Percentiles rank a stretch among this genome's conserved stretches.
phyloP scores from a whole-genome alignment of 441 rosid genomes.

The Adansonia grandidieri region DNA sequence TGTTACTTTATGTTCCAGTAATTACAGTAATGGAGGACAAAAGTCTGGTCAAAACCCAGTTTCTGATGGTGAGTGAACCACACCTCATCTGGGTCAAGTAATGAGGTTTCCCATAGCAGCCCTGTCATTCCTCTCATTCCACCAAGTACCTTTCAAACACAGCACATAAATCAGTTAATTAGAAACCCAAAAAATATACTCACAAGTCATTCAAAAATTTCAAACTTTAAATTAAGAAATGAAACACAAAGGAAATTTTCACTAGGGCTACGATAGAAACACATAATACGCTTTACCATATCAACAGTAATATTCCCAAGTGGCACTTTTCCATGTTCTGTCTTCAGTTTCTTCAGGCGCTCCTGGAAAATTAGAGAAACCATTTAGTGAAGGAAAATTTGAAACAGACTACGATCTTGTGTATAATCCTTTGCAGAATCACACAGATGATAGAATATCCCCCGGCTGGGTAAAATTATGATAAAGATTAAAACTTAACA shows the following conservation, averaged over 20 bases:
- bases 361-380: slow-evolving; percentile 48
- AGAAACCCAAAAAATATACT: neutral
- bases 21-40: slow-evolving; percentile 10
- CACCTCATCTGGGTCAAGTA: slow-evolving; percentile 97
- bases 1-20: slow-evolving; percentile 5
- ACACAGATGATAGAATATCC: slow-evolving; percentile 16
- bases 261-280: neutral
- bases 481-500: slow-evolving; percentile 4
- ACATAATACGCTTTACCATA: slow-evolving; percentile 58
- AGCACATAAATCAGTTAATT: slow-evolving; percentile 23
- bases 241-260: neutral
- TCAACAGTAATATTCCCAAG: slow-evolving; percentile 89
- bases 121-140: slow-evolving; percentile 99
- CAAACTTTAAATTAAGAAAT: slow-evolving; percentile 1
- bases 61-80: slow-evolving; percentile 14
- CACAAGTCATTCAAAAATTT: neutral
- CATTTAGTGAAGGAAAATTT: neutral
- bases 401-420: neutral
- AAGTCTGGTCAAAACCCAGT: slow-evolving; percentile 10
- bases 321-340: slow-evolving; percentile 84
- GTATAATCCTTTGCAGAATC: slow-evolving; percentile 1
- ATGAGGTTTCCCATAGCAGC: slow-evolving; percentile 94
- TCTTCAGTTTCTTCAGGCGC: slow-evolving; percentile 78
- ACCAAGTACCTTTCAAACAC: slow-evolving; percentile 75
- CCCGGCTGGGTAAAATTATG: slow-evolving; percentile 7